These are phyloP conservation scores for Prunus kanzakura DNA, from an alignment of 306 rosid species.

Conservation along the genomic window DNA sequence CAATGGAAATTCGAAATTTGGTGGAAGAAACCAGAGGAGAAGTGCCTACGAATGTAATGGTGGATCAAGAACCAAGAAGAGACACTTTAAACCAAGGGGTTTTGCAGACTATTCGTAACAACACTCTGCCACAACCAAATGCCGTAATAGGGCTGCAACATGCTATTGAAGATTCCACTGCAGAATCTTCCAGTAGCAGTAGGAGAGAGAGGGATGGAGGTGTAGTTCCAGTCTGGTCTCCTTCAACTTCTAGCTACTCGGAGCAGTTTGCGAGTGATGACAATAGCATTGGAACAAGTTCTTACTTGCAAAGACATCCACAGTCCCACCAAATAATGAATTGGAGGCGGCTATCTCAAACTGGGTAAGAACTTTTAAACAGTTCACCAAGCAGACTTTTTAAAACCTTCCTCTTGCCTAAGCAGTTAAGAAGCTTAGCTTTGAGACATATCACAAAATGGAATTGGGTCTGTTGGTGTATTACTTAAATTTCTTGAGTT, in stretches of 20 bases:
- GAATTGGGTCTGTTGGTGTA: slow-evolving; percentile 1
- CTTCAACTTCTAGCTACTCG: slow-evolving; percentile 53
- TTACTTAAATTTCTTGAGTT: neutral
- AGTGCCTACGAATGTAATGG: slow-evolving; percentile 62
- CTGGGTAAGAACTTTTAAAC: slow-evolving; percentile 61
- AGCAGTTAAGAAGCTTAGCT: slow-evolving; percentile 3
- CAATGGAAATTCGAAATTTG: slow-evolving; percentile 43
- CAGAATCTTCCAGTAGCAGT: slow-evolving; percentile 68
- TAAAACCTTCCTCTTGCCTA: slow-evolving; percentile 6
- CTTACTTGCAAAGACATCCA: slow-evolving; percentile 85
- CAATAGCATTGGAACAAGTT: slow-evolving; percentile 53
- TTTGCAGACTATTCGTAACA: slow-evolving; percentile 31
- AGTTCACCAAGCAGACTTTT: neutral
- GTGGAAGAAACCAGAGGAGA: slow-evolving; percentile 65
- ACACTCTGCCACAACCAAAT: slow-evolving; percentile 27
- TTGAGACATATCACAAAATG: neutral
- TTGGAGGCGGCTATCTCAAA: slow-evolving; percentile 85
- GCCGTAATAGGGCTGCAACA: slow-evolving; percentile 26
- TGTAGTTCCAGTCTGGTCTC: slow-evolving; percentile 88
- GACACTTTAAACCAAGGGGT: slow-evolving; percentile 35
- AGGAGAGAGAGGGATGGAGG: slow-evolving; percentile 91
- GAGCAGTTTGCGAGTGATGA: slow-evolving; percentile 83
- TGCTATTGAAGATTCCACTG: slow-evolving; percentile 60
- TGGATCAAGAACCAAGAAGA: slow-evolving; percentile 45
- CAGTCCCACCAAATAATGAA: slow-evolving; percentile 82